Percentiles rank a stretch among this genome's conserved stretches.
These are phyloP conservation scores for Lunasporangiospora selenospora DNA, from an alignment of 192 early-diverging fungal genomes.

Conservation along the genomic window DNA sequence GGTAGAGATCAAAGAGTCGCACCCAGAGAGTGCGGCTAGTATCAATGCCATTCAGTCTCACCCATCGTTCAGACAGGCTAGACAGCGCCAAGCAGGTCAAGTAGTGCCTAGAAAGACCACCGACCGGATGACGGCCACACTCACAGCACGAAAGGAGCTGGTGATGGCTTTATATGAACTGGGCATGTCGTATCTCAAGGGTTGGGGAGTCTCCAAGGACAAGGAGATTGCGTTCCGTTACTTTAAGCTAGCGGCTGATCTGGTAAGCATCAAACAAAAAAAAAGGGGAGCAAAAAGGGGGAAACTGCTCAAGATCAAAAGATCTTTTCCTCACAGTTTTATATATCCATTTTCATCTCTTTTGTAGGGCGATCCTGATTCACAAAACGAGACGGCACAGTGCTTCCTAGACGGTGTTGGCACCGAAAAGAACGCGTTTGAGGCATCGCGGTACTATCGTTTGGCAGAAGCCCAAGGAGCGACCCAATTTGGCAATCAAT, in stretches of 20 bases:
- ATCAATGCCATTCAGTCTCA: constrained; percentile 18
- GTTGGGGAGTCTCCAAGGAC: constrained; percentile 81
- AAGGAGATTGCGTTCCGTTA: constrained; percentile 78
- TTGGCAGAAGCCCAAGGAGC: constrained; percentile 74
- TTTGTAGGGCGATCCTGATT: constrained; percentile 66
- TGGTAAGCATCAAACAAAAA: no score
- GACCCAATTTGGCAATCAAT: constrained; percentile 78
- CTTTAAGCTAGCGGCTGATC: constrained; percentile 82
- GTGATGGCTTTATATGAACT: constrained; percentile 86
- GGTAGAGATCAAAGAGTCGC: constrained; percentile 58
- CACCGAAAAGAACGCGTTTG: constrained; percentile 56
- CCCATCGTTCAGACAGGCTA: no score
- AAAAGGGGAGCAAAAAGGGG: no score
- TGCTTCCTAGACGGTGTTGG: constrained; percentile 70
- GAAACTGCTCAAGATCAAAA: no score
- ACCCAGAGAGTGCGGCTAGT: constrained; percentile 18
- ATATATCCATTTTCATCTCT: not conserved
- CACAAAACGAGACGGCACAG: constrained; percentile 66
- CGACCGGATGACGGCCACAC: constrained; percentile 19
- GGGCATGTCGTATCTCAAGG: constrained; percentile 80
- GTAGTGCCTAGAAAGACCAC: constrained; percentile 33
- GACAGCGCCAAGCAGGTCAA: constrained; percentile 26
- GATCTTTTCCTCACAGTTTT: no score
- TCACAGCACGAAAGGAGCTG: constrained; percentile 65
- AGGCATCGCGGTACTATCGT: constrained; percentile 81